Evolutionary conservation across 768 basidiomycete species (phyloP), one percentile per base, ranked within the genome.

Genomic region (Podaxis sp.): DNA sequence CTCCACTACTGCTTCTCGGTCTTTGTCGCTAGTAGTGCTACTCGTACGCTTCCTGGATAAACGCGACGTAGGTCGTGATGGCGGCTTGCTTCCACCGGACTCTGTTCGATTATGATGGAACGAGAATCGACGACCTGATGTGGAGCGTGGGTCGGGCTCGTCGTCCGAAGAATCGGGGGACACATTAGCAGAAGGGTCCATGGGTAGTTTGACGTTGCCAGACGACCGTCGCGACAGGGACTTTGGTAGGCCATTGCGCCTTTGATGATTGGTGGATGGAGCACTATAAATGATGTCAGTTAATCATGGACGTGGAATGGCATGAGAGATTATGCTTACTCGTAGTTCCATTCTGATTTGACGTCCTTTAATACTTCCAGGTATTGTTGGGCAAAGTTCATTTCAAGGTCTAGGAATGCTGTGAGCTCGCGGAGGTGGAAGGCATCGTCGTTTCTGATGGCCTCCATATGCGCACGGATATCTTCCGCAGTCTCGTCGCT

Each of bases 401-500:
- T 74, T 67, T 96, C 89, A 11, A 85, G 75, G 54, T 95, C 88
- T 37, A 97, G 76, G 69, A 96, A 84, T 4, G 76, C 73, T 2
- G 85, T 84, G 36, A 97, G 78, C 44, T 90, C 92, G 37, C 83
- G 84, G 4, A 91, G 77, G 66, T 94, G 90, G 30, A 79, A 75
- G 28, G 84, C 78, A 69, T 96, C 94, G 56, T 88, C 87, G 65
- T 93, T 88, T 70, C 93, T 91, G 53, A 97, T 89, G 0, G 80
- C 82, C 55, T 85, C 83, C 82, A 96, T 93, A 40, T 90, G 85
- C 2, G 82, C 82, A n/a, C 87, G 89, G 0, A 96, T 84, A 65
- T 96, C 93, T 70, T 95, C 90, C 8, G 87, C 83, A 0, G 89
- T 88, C 74, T 97, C 94, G 61, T 96, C 93, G 67, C 95, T 95